Evolutionary conservation across 306 rosid genomes (phyloP).

Genomic region (Cotoneaster glaucophyllus): DNA sequence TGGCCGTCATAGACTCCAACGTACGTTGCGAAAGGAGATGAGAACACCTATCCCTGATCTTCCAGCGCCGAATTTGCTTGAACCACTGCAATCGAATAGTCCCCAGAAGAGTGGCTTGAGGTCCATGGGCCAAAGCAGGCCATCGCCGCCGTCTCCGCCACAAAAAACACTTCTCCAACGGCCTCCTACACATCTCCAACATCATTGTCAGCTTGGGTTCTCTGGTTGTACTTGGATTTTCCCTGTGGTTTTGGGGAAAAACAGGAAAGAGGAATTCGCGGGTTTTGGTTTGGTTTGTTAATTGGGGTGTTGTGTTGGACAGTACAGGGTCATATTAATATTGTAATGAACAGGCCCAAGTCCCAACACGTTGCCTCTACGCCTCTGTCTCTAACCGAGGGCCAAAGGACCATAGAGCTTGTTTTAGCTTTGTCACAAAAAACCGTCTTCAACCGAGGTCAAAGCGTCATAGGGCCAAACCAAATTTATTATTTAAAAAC

Average conservation of each 20-base stretch:
- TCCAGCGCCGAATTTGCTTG: constrained; percentile 84
- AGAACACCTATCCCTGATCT: constrained; percentile 85
- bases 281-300: constrained; percentile 15
- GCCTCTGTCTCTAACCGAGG: too few relatives aligned
- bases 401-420: too few relatives aligned
- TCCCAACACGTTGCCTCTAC: too few relatives aligned
- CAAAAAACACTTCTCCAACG: constrained; percentile 60
- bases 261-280: constrained; percentile 5
- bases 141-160: constrained; percentile 38
- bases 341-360: too few relatives aligned
- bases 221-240: background rate
- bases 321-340: too few relatives aligned
- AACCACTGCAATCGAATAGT: constrained; percentile 87
- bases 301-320: constrained; percentile 1
- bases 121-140: constrained; percentile 80
- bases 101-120: constrained; percentile 81
- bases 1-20: constrained; percentile 70
- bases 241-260: background rate
- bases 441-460: too few relatives aligned
- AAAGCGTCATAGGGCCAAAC: too few relatives aligned
- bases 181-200: constrained; percentile 47
- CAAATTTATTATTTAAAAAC: too few relatives aligned
- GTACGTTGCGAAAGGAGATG: constrained; percentile 72
- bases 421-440: too few relatives aligned
- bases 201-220: constrained; percentile 30